phyloP scores from a whole-genome alignment of 2,329 filamentous ascomycete genomes.

The Aspergillus flavus region DNA sequence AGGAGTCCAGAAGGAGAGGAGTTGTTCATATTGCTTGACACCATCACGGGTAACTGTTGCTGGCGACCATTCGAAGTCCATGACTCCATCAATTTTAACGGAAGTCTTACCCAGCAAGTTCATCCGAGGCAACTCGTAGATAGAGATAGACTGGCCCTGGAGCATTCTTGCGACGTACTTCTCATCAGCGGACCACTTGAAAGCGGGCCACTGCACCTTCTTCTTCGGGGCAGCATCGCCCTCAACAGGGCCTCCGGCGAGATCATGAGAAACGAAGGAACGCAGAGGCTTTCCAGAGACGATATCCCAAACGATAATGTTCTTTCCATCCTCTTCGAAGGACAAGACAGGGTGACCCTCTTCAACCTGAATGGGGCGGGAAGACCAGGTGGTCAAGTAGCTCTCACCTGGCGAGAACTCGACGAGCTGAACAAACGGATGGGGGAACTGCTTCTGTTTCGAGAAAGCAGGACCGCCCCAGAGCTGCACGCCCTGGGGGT shows the following conservation, averaged over 20 bases:
- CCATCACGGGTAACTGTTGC: constrained; percentile 78
- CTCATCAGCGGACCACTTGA: constrained; percentile 99
- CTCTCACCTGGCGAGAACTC: constrained; percentile 93
- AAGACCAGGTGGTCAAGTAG: constrained; percentile 96
- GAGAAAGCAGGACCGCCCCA: constrained; percentile 93
- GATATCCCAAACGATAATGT: constrained; percentile 98
- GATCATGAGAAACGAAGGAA: constrained; percentile 89
- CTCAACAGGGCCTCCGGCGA: constrained; percentile 59
- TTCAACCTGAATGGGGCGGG: constrained; percentile 86
- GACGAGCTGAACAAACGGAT: constrained; percentile 92
- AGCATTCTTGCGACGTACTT: constrained; percentile 94
- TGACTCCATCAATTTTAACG: constrained; percentile 93
- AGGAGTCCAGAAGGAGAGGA: constrained; percentile 98
- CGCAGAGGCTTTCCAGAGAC: constrained; percentile 85
- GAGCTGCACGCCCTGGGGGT: constrained; percentile 93
- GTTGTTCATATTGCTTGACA: constrained; percentile 89
- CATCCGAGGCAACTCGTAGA: constrained; percentile 90
- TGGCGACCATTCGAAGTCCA: constrained; percentile 98
- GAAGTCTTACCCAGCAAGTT: constrained; percentile 85
- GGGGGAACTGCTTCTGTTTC: constrained; percentile 88
- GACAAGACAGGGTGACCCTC: constrained; percentile 81
- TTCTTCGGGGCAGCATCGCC: constrained; percentile 73
- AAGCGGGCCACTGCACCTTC: constrained; percentile 96
- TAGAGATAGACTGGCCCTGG: constrained; percentile 83
- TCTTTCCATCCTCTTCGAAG: constrained; percentile 95